Base-by-base conservation (phyloP, 352 stramenopile genomes). In the Pythium rishiriense region DNA sequence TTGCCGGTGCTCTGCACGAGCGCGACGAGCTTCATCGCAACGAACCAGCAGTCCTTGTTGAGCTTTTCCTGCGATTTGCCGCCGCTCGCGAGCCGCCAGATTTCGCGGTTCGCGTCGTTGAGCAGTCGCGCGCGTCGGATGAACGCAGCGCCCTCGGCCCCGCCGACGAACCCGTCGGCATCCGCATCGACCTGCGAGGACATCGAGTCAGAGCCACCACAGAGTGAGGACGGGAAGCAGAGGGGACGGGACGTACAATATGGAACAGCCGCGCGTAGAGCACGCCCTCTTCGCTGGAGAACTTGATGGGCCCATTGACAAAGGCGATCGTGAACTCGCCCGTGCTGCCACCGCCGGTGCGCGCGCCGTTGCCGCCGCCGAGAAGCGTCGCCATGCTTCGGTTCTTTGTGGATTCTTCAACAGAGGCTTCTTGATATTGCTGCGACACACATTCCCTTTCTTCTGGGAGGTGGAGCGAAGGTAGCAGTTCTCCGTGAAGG, bases 21-120 rank as follows among this genome's bases (percentile, higher is more conserved):
- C 47, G 87, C 84, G 10, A 97, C 89, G 24, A 97, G 79, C 59
- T 96, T 96, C 84, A 94, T 94, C 11, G 89, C 88, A 26, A 97
- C 80, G 58, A 96, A 93, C 88, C 88, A 96, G 72, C 81, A 91
- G 66, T 96, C 86, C 49, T 94, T 93, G 63, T 91, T 91, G 12
- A 97, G 69, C 55, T 89, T 91, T 26, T 92, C 73, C 48, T 95
- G 83, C 12, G 87, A 96, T 54, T 90, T 92, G 64, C 88, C 88
- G n/a, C 88, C 88, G 64, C 88, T 96, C 15, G 88, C 85, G 31
- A 96, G 66, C 8, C 88, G 76, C 87, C 87, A 97, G 39, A 96
- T 92, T 84, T 96, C 87, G 70, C 87, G 73, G 51, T 95, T 95
- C 11, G 83, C 87, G 48, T 95, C 87, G 52, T 95, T 95, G 58